These are phyloP conservation scores for Dillenia suffruticosa DNA, from an alignment of 164 flowering plant species.

Conservation along the genomic window DNA sequence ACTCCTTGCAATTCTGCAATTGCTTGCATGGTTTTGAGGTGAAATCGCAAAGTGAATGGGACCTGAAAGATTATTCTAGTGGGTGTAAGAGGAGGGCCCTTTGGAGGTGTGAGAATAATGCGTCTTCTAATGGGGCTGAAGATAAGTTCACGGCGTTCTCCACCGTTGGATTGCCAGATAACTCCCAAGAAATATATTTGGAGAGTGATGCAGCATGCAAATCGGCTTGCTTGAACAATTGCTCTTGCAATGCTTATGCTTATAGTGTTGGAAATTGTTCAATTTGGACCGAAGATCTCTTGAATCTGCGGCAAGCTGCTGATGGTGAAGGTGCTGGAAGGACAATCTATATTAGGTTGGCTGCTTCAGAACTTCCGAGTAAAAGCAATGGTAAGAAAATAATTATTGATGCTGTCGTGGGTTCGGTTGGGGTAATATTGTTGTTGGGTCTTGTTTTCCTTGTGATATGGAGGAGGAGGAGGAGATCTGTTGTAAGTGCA, in stretches of 20 bases:
- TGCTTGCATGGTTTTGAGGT: conserved; percentile 32
- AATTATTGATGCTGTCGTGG: conserved; percentile 13
- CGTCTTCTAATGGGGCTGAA: conserved; percentile 2
- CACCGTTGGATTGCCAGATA: conserved; percentile 16
- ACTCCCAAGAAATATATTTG: conserved; percentile 7
- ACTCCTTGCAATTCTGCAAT: conserved; percentile 13
- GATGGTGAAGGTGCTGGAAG: conserved; percentile 13
- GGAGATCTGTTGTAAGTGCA: conserved; percentile 1
- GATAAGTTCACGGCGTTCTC: conserved; percentile 15
- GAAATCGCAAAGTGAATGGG: conserved; percentile 19
- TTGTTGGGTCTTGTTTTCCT: conserved; percentile 13
- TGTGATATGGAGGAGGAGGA: conserved; percentile 13
- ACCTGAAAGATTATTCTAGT: conserved; percentile 15
- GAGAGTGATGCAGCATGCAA: conserved; percentile 20
- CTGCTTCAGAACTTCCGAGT: conserved; percentile 5
- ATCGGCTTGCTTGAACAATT: conserved; percentile 25
- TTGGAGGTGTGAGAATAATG: conserved; percentile 22
- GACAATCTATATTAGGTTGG: conserved; percentile 22
- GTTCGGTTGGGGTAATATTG: conserved; percentile 13
- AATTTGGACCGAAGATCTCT: conserved; percentile 28
- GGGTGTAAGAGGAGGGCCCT: conserved; percentile 28
- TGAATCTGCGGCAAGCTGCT: conserved; percentile 24
- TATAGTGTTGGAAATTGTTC: conserved; percentile 19
- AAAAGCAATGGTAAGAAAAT: conserved; percentile 7
- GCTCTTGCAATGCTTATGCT: conserved; percentile 46